These are phyloP conservation scores for Lithospermum erythrorhizon DNA, from an alignment of 257 asterid genomes.

Conservation along the genomic window DNA sequence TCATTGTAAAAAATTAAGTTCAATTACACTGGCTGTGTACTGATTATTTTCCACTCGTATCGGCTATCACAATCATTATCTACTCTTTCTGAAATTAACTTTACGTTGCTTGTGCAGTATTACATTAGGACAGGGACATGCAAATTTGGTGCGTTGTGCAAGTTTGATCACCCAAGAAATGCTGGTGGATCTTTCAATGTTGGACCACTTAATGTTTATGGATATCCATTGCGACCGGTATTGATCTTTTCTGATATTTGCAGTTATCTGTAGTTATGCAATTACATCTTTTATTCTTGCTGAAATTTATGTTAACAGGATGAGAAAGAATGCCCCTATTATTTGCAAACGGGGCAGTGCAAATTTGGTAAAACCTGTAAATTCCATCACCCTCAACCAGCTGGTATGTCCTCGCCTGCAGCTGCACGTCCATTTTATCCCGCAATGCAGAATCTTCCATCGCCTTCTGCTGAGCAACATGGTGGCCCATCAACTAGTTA, in stretches of 20 bases:
- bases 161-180: conserved; percentile 80
- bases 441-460: conserved; percentile 59
- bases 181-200: conserved; percentile 56
- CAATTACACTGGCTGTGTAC: neutral
- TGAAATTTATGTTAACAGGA: conserved; percentile 33
- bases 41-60: neutral
- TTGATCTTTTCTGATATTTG: conserved; percentile 1
- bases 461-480: conserved; percentile 43
- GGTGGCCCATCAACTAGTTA: conserved; percentile 31
- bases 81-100: neutral
- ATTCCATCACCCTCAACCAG: conserved; percentile 79
- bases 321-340: conserved; percentile 87
- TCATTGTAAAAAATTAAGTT: neutral
- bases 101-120: conserved; percentile 35
- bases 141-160: conserved; percentile 80
- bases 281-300: neutral
- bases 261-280: neutral
- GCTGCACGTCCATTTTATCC: conserved; percentile 89
- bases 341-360: conserved; percentile 93
- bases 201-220: conserved; percentile 55
- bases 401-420: conserved; percentile 48
- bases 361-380: conserved; percentile 82
- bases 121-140: conserved; percentile 78
- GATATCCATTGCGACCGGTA: conserved; percentile 89
- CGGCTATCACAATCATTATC: too few species aligned